Evolutionary conservation across 2,329 filamentous ascomycete genomes (phyloP).

Genomic region (Beauveria medogensis): DNA sequence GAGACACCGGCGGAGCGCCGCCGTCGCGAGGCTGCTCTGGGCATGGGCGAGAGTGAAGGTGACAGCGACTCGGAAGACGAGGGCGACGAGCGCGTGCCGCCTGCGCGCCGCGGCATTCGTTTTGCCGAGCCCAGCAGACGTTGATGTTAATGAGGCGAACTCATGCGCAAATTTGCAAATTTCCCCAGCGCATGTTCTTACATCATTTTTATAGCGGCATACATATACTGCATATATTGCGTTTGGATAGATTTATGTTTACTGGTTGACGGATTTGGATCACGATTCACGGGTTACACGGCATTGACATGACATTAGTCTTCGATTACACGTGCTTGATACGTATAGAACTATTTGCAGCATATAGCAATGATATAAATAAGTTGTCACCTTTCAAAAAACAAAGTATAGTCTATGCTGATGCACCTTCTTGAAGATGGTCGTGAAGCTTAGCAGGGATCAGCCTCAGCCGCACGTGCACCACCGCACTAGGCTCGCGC

Average conservation of each 20-base stretch:
- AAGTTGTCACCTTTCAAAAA: no score
- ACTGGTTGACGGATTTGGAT: neutral
- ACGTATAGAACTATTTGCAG: no score
- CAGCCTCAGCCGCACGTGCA: slow-evolving; percentile 1
- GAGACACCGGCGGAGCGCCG: slow-evolving; percentile 71
- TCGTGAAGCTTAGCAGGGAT: neutral
- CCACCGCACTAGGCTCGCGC: neutral
- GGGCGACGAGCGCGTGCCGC: slow-evolving; percentile 44
- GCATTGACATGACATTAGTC: no score
- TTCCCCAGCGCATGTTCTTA: neutral
- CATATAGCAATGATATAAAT: no score
- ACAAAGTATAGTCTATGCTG: no score
- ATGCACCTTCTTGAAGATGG: no score
- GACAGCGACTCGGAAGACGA: slow-evolving; percentile 48
- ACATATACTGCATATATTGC: neutral
- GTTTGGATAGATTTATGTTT: neutral
- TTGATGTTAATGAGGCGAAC: neutral
- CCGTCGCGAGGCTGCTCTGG: slow-evolving; percentile 65
- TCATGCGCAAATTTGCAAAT: neutral
- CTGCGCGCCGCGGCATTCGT: slow-evolving; percentile 47
- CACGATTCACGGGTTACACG: no score
- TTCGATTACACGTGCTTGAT: no score
- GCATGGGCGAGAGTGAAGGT: slow-evolving; percentile 39
- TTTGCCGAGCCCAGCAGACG: slow-evolving; percentile 43
- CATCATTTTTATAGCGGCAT: neutral